Conservation (phyloP, 2,329 filamentous ascomycete genomes). For the Ophiostoma montium region DNA sequence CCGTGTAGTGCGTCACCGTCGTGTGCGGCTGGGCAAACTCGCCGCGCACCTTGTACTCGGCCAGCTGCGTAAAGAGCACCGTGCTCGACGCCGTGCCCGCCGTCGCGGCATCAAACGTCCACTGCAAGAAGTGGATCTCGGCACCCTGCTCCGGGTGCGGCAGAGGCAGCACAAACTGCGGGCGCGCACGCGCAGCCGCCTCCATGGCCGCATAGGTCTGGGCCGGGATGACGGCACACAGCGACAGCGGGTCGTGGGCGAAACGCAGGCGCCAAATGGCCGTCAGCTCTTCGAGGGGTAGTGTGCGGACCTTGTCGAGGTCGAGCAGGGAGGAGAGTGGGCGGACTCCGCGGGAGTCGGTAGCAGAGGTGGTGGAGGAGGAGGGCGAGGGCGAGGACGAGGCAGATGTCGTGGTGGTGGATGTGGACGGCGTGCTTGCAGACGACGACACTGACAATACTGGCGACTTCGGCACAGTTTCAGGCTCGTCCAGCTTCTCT, state of each 20-base stretch:
- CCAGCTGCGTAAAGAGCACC: constrained; percentile 86
- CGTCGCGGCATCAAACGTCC: constrained; percentile 57
- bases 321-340: constrained; percentile 49
- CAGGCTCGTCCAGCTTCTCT: not conserved
- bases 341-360: constrained; percentile 18
- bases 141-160: constrained; percentile 55
- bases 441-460: no score
- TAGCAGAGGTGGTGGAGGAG: constrained; percentile 12
- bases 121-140: constrained; percentile 94
- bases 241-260: constrained; percentile 52
- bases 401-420: not conserved
- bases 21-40: constrained; percentile 89
- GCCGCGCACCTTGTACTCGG: constrained; percentile 80
- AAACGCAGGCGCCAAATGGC: constrained; percentile 84
- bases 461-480: not conserved
- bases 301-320: constrained; percentile 56
- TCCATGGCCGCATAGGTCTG: constrained; percentile 62
- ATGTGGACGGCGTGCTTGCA: no score
- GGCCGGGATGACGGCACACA: constrained; percentile 73
- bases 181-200: constrained; percentile 55
- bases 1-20: constrained; percentile 80
- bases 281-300: constrained; percentile 72
- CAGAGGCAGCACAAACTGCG: constrained; percentile 83
- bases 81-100: constrained; percentile 47
- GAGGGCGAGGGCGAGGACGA: not conserved